Conservation (phyloP, 225 moss, liverwort and hornwort species). For the Pseudoscleropodium purum region DNA sequence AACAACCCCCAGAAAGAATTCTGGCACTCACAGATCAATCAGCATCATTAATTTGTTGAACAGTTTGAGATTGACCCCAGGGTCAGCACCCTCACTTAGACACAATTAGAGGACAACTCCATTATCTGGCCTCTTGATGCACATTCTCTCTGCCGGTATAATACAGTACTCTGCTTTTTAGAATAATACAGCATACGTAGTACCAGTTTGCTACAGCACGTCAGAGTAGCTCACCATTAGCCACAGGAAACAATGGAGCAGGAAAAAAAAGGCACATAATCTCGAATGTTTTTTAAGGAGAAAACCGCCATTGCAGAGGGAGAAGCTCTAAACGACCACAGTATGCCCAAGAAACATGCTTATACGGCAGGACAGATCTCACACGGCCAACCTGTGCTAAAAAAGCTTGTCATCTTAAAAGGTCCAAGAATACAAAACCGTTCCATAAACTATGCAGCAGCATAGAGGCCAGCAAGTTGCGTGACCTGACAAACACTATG, state of each 20-base stretch:
- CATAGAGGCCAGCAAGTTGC: constrained; percentile 84
- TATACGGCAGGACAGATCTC: not conserved
- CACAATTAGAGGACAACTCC: not conserved
- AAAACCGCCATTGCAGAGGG: not conserved
- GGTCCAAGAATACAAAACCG: constrained; percentile 92
- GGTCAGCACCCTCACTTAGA: not conserved
- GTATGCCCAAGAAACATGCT: not conserved
- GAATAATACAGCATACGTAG: not conserved
- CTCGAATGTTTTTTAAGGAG: not conserved
- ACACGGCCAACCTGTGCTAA: not conserved
- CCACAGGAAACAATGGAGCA: not conserved
- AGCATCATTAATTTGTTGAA: not conserved
- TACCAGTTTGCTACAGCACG: not conserved
- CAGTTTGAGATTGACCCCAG: not conserved
- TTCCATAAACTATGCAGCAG: constrained; percentile 99
- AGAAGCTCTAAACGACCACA: not conserved
- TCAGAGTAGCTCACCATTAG: not conserved
- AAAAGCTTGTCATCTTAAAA: constrained; percentile 41
- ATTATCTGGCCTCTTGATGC: not conserved
- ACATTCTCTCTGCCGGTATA: not conserved
- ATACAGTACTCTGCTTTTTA: not conserved
- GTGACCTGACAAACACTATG: constrained; percentile 84
- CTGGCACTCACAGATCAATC: not conserved
- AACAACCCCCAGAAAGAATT: not conserved
- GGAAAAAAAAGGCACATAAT: not conserved